Conservation (phyloP, 73 alveolate species). For the Tetrahymena malaccensis region DNA sequence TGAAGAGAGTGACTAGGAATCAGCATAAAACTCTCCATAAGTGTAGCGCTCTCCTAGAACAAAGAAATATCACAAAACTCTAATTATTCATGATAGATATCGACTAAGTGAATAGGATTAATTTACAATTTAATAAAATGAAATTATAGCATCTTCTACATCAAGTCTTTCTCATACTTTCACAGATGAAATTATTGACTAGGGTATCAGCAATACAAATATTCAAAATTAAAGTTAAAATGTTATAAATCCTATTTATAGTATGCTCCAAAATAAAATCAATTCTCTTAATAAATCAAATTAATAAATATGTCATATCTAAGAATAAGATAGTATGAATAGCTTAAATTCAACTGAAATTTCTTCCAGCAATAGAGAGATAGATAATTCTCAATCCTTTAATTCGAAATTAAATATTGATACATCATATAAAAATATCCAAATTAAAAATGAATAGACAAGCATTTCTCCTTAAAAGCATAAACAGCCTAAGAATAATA, state of each 20-base stretch:
- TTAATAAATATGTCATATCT: not conserved
- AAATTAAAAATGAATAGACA: not conserved
- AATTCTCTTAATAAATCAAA: not conserved
- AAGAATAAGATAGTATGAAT: not conserved
- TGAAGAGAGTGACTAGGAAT: not conserved
- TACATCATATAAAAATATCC: not conserved
- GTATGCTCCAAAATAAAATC: not conserved
- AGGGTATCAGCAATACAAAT: not conserved
- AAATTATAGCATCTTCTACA: not conserved
- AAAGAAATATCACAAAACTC: not conserved
- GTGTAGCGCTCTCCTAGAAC: not conserved
- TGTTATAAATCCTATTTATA: not conserved
- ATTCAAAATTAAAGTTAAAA: not conserved
- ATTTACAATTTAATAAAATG: not conserved
- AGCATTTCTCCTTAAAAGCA: not conserved
- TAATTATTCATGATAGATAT: not conserved
- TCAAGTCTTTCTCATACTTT: not conserved
- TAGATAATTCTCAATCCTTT: not conserved
- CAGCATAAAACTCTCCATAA: not conserved
- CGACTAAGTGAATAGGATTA: not conserved
- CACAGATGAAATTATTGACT: not conserved
- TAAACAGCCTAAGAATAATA: not conserved
- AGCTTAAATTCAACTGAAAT: not conserved
- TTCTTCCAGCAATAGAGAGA: not conserved
- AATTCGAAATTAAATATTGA: not conserved